Base-by-base conservation (phyloP, 768 basidiomycete species). In the Austroboletus eburneus region DNA sequence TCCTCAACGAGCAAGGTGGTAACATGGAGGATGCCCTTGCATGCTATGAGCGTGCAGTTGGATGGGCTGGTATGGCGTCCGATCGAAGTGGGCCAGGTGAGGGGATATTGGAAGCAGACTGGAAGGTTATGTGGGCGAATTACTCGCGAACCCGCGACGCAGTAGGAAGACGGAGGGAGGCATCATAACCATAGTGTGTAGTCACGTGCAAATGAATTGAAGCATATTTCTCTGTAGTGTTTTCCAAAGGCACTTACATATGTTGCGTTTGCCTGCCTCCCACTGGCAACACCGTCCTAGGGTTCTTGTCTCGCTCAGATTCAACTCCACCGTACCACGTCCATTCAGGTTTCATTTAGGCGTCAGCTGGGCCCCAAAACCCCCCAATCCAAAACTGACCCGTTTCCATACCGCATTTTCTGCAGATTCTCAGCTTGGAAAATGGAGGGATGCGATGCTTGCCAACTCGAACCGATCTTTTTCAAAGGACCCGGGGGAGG, bases 281-380 rank as follows among this genome's bases (percentile, higher is more conserved):
- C 34, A 10, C 41, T 16, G 18, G 21, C 42, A 27, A 39, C 27
- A 16, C 22, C 36, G 7, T 5, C 5, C 12, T 27, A 27, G 7
- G 12, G 5, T 5, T 5, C 27, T 12, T 27, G 5, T 12, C 29
- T 51, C 53, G 5, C 20, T 47, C 33, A 59, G 59, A 35, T 47
- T 46, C 30, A 49, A 14, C n/a, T 64, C 64, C 4, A 57, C 58
- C 6, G 38, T 62, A 21, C 64, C 72, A 14, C 70, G 72, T 17
- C 75, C 85, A 5, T 91, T 83, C 60, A 79, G 68, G 27, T 90
- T 92, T 63, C 80, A 89, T 57, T 71, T 90, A 30, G 88, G 85
- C 43, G 76, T 78, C 14, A 85, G 85, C 63, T 92, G 87, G 83
- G 81, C 80, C 23, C 81, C 80, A 34, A 91, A 91, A 61, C 80